Percentiles rank a stretch among this genome's conserved stretches.
Evolutionary conservation across 116 monocot species (phyloP).

Genomic region (Zostera marina): DNA sequence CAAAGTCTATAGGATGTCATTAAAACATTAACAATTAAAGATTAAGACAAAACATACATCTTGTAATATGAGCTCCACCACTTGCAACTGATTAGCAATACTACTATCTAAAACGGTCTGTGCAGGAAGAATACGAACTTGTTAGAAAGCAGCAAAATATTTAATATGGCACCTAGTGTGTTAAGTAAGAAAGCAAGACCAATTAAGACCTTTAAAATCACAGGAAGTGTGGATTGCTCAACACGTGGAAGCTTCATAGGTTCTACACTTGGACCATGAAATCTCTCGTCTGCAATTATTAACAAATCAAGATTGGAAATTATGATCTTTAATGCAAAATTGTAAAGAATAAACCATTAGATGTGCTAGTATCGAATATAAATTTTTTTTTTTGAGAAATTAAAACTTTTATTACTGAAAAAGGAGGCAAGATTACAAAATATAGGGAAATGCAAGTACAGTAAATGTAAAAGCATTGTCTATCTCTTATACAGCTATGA

Average conservation of each 20-base stretch:
- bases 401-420: too few species aligned
- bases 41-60: slow-evolving; percentile 17
- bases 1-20: not conserved
- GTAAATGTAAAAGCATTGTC: too few species aligned
- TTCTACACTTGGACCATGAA: slow-evolving; percentile 38
- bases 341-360: not conserved
- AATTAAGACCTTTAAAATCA: slow-evolving; percentile 54
- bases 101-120: slow-evolving; percentile 38
- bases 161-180: too few species aligned
- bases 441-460: too few species aligned
- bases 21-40: not conserved
- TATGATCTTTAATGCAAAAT: not conserved
- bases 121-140: slow-evolving; percentile 3
- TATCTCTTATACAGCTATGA: too few species aligned
- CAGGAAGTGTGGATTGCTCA: slow-evolving; percentile 61
- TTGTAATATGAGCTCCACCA: slow-evolving; percentile 43
- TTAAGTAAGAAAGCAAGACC: not conserved
- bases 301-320: not conserved
- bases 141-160: not conserved
- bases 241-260: slow-evolving; percentile 54
- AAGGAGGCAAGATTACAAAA: too few species aligned
- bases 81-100: slow-evolving; percentile 38
- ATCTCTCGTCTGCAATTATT: slow-evolving; percentile 44
- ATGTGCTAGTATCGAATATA: too few species aligned
- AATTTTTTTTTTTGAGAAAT: too few species aligned